Percentiles rank a stretch among this genome's conserved stretches.
These are phyloP conservation scores for Eutypella sp. DNA, from an alignment of 2,329 filamentous ascomycete species.

Conservation along the genomic window DNA sequence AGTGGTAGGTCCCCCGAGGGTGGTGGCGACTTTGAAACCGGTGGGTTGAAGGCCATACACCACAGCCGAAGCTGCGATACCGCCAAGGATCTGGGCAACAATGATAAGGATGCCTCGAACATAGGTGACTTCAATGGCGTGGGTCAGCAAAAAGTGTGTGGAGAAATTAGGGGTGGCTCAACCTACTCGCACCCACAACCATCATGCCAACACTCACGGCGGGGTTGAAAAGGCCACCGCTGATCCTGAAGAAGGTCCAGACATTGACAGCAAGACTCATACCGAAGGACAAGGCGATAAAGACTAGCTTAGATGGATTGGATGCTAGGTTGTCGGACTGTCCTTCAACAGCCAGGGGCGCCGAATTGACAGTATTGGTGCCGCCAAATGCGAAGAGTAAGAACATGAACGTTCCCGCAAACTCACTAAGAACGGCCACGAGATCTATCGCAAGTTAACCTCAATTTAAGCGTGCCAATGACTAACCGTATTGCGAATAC, in stretches of 20 bases:
- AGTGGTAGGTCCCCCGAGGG: constrained; percentile 37
- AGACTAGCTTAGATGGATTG: constrained; percentile 15
- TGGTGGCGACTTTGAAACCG: constrained; percentile 40
- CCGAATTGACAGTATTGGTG: constrained; percentile 34
- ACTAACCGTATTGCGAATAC: too few species aligned
- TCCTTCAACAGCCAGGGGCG: background rate
- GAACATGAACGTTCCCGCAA: constrained; percentile 38
- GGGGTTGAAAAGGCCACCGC: constrained; percentile 26
- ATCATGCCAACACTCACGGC: constrained; percentile 42
- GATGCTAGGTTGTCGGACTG: background rate
- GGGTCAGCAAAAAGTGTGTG: constrained; percentile 13
- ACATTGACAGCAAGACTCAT: constrained; percentile 31
- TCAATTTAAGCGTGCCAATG: too few species aligned
- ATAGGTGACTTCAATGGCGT: constrained; percentile 13
- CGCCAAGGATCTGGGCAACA: constrained; percentile 42
- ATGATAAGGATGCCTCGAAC: constrained; percentile 40
- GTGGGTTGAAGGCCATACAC: constrained; percentile 44
- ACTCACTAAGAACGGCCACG: constrained; percentile 31
- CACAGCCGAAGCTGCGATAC: constrained; percentile 45
- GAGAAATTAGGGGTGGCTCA: constrained; percentile 4
- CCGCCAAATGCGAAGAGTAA: constrained; percentile 39
- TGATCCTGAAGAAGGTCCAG: constrained; percentile 41
- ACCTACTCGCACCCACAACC: constrained; percentile 35
- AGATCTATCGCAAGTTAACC: constrained; percentile 7
- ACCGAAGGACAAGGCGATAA: constrained; percentile 24